Evolutionary conservation across 106 monocot species (phyloP), one percentile per base, ranked within the genome.

Genomic region (Allium cepa): DNA sequence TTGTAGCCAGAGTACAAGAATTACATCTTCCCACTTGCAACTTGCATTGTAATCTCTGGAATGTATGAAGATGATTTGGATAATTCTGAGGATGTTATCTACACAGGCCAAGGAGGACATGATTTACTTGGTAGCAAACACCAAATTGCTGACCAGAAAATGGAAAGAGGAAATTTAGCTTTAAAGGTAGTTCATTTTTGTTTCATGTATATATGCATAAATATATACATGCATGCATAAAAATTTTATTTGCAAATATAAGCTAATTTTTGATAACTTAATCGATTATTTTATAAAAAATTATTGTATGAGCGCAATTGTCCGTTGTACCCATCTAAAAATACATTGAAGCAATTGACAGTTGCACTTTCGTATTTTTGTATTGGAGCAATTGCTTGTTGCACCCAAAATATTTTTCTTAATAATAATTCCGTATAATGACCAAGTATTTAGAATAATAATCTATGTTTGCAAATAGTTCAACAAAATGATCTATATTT

Each of bases 41-140:
- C 76, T 3, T 86, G 85, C 60, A 80, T 97, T 59, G 92, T 92
- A 0, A 60, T 92, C 63, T 97, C 96, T 8, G 96, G 96, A 17
- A 78, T 86, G 74, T 97, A 97, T 75, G 96, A 97, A 76, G 96
- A 97, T 82, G 96, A 97, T 69, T 53, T 80, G 63, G 96, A 97
- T 62, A 86, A 87, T 58, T 57, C 78, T 1, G 83, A 97, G n/a
- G 82, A 85, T 47, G 70, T 97, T 49, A 71, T 87, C 57, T 97
- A 97, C 72, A 97, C 96, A 56, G 96, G 96, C 36, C 96, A 97
- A 66, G 96, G 96, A 9, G 96, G 96, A 8, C 79, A 92, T 69
- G 86, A 97, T 77, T 82, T 92, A 50, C 82, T 92, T 67, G 85
- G 96, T 49, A 82, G 66, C 57, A 85, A 84, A 58, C 72, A 76